These are phyloP conservation scores for Hemileccinum impolitum DNA, from an alignment of 768 basidiomycete species.

Conservation along the genomic window DNA sequence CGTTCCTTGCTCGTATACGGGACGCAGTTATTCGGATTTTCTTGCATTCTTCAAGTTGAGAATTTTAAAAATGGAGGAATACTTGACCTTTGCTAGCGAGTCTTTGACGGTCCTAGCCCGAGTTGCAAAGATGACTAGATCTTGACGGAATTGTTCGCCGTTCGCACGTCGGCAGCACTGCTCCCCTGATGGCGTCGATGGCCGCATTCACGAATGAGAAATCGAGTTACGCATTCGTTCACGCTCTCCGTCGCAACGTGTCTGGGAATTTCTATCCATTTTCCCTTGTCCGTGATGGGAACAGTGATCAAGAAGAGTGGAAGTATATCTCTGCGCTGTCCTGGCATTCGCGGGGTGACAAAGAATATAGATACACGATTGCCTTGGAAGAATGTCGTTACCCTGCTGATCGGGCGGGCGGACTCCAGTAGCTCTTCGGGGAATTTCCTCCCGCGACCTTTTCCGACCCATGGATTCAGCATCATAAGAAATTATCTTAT, in stretches of 20 bases:
- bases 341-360: conserved; percentile 40
- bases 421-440: conserved; percentile 5
- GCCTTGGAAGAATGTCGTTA: too few species aligned
- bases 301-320: conserved; percentile 54
- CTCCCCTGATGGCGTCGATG: background rate
- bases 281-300: background rate
- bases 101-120: too few species aligned
- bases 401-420: background rate
- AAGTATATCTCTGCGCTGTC: conserved; percentile 87
- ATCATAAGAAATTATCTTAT: background rate
- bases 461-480: conserved; percentile 3
- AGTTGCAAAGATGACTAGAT: too few species aligned
- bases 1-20: too few species aligned
- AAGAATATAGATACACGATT: background rate
- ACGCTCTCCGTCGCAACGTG: background rate
- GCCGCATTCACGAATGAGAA: conserved; percentile 7
- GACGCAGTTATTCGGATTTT: too few species aligned
- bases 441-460: conserved; percentile 1
- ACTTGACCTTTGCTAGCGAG: too few species aligned
- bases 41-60: too few species aligned
- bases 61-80: too few species aligned
- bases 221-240: background rate
- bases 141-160: background rate
- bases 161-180: background rate
- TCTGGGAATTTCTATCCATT: too few species aligned